Evolutionary conservation across 345 rosid genomes (phyloP), one percentile per base, ranked within the genome.

Genomic region (Linum tenue): DNA sequence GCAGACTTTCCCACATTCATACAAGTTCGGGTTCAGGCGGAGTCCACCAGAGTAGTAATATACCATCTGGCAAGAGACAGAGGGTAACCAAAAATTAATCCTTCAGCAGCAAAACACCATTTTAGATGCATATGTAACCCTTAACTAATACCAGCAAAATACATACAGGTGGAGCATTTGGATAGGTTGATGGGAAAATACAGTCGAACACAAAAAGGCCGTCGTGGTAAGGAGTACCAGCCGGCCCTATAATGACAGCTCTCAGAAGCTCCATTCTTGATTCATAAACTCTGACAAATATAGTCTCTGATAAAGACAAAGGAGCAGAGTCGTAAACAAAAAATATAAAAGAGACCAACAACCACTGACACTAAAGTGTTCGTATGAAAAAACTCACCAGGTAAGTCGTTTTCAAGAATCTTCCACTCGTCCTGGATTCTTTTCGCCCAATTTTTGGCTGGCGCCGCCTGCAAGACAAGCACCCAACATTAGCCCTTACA

Each of bases 151-250:
- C 31, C 31, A 22, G 59, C 35, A 40, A 48, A 40, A 7, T 60
- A 72, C 82, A 56, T 77, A 84, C 88, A 16, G 88, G 86, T 7
- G 88, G 86, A 16, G 55, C 68, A 50, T 74, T 35, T 4, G 88
- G 88, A 73, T 84, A 82, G 56, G 68, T 70, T 8, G 71, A 5
- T 11, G 86, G 88, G 70, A 84, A 84, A 60, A 78, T 59, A 71
- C 88, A 84, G 71, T 84, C 88, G 69, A 84, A 84, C 60, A 84
- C 77, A 64, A 84, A 84, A 69, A 84, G 86, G 11, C 88, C 88
- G 75, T 84, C 88, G 38, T 82, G 88, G 66, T 84, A 84, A 7
- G 88, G 88, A n/a, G 88, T 84, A 2, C 83, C 88, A 65, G 80
- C 60, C 39, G 86, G 84, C 43, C 88, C 88, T 16, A 80, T 39